A percentile compares a stretch with the other conserved stretches of the same genome.
Conservation (phyloP, 2,329 filamentous ascomycete genomes). For the Talaromyces marneffei region DNA sequence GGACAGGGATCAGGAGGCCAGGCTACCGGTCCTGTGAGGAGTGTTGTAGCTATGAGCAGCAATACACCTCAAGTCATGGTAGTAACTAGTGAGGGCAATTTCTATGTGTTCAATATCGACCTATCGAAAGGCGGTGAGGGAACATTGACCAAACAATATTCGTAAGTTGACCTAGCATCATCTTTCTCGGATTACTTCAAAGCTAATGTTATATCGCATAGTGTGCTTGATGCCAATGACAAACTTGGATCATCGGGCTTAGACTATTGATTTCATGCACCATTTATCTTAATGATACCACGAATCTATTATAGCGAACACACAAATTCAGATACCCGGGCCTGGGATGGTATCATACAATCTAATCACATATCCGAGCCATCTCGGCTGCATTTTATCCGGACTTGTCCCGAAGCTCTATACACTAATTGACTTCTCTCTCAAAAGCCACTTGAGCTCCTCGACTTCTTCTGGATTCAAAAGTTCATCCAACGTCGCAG, state of each 20-base stretch:
- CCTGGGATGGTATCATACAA: background rate
- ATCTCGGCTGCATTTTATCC: background rate
- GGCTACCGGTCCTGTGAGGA: conserved; percentile 60
- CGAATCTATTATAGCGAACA: conserved; percentile 3
- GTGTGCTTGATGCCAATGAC: conserved; percentile 42
- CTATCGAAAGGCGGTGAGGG: conserved; percentile 93
- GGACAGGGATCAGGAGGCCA: conserved; percentile 33
- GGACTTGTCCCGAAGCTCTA: conserved; percentile 13
- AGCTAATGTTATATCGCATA: conserved; percentile 21
- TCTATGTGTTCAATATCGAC: conserved; percentile 93
- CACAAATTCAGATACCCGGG: background rate
- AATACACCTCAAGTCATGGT: conserved; percentile 96
- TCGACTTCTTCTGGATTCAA: conserved; percentile 47
- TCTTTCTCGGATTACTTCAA: background rate
- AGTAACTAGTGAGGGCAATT: conserved; percentile 89
- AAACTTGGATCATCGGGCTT: conserved; percentile 28
- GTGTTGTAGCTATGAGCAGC: conserved; percentile 95
- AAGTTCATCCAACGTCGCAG: conserved; percentile 47
- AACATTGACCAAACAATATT: conserved; percentile 83
- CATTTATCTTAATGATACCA: background rate
- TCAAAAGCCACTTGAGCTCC: conserved; percentile 40
- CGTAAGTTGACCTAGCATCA: conserved; percentile 56
- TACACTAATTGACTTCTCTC: conserved; percentile 16
- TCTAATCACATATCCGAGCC: background rate
- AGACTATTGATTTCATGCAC: conserved; percentile 9